These are phyloP conservation scores for Arabidopsis lyrata DNA, from an alignment of 441 rosid genomes.

Conservation along the genomic window DNA sequence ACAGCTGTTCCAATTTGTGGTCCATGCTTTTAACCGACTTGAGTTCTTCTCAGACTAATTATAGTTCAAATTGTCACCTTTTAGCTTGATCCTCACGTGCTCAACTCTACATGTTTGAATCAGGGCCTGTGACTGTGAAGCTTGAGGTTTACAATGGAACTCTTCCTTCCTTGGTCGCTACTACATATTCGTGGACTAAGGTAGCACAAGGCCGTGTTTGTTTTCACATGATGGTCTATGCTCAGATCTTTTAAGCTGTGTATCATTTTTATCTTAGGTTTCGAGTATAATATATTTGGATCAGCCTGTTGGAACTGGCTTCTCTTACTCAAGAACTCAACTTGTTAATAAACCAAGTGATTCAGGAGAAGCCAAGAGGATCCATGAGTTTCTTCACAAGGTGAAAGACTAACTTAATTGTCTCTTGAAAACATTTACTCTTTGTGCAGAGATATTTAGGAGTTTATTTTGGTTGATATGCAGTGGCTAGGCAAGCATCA, in stretches of 20 bases:
- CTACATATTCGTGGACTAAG: conserved; percentile 81
- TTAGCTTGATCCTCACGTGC: background rate
- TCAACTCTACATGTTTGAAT: background rate
- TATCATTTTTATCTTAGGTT: conserved; percentile 34
- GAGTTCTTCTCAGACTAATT: background rate
- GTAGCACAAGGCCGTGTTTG: conserved; percentile 39
- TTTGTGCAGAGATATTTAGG: background rate
- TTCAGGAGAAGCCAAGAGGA: conserved; percentile 35
- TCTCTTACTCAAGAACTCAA: conserved; percentile 50
- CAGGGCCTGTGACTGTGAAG: conserved; percentile 18
- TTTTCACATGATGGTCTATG: background rate
- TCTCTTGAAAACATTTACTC: background rate
- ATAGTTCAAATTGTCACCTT: background rate
- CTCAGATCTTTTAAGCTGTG: conserved; percentile 28
- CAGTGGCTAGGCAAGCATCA: conserved; percentile 56
- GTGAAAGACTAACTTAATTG: conserved; percentile 23
- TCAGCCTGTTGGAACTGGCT: conserved; percentile 59
- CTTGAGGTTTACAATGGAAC: conserved; percentile 52
- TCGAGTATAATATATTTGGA: conserved; percentile 60
- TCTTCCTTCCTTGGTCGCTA: conserved; percentile 61
- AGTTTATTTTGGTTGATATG: background rate
- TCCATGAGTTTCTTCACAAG: conserved; percentile 50
- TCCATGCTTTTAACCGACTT: background rate
- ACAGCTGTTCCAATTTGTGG: background rate
- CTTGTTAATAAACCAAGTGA: conserved; percentile 46